Evolutionary conservation across 2,329 filamentous ascomycete genomes (phyloP).

Genomic region (Didymella arachidicola): DNA sequence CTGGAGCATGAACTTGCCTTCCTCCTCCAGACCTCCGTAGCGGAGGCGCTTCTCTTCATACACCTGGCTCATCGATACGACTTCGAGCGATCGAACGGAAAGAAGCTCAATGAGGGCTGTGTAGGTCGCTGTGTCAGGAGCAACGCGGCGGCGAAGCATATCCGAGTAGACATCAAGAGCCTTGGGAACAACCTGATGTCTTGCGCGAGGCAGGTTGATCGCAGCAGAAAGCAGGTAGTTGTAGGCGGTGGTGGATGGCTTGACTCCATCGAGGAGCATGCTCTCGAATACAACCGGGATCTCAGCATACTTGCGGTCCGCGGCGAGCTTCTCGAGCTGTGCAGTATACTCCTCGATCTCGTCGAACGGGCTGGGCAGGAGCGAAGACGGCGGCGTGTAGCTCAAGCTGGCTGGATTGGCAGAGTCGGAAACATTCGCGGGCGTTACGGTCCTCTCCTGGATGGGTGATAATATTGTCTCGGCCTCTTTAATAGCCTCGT

Average conservation of each 20-base stretch:
- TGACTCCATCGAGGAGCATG: slow-evolving; percentile 82
- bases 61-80: slow-evolving; percentile 72
- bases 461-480: slow-evolving; percentile 42
- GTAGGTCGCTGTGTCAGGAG: slow-evolving; percentile 85
- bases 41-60: slow-evolving; percentile 84
- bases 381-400: slow-evolving; percentile 53
- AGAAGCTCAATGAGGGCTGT: slow-evolving; percentile 85
- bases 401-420: slow-evolving; percentile 38
- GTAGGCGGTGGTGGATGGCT: slow-evolving; percentile 85
- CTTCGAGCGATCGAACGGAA: slow-evolving; percentile 80
- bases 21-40: slow-evolving; percentile 84
- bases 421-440: slow-evolving; percentile 42
- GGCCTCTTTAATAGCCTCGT: slow-evolving; percentile 48
- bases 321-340: slow-evolving; percentile 77
- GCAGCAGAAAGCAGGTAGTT: slow-evolving; percentile 87
- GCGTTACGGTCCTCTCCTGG: slow-evolving; percentile 43
- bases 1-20: slow-evolving; percentile 84
- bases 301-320: slow-evolving; percentile 78
- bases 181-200: slow-evolving; percentile 85
- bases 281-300: slow-evolving; percentile 91
- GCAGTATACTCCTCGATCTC: slow-evolving; percentile 76
- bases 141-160: slow-evolving; percentile 86
- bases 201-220: slow-evolving; percentile 79
- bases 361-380: slow-evolving; percentile 67
- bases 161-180: slow-evolving; percentile 94